These are phyloP conservation scores for Vitis cinerea DNA, from an alignment of 164 flowering plant genomes.

Conservation along the genomic window DNA sequence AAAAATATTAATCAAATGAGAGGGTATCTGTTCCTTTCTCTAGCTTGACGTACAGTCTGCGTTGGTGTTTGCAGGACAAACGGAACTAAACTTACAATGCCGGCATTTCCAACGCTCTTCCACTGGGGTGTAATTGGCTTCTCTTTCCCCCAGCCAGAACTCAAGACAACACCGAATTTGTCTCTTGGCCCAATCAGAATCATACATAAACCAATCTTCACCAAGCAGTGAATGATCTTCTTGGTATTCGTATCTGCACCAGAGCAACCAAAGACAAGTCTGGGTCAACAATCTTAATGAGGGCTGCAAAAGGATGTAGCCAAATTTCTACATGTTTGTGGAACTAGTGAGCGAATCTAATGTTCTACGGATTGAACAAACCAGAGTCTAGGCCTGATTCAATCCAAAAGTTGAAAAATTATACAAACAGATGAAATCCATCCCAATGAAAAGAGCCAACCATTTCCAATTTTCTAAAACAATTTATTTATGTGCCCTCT, in stretches of 20 bases:
- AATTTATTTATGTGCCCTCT: no score
- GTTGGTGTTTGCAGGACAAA: slow-evolving; percentile 37
- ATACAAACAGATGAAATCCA: no score
- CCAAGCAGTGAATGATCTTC: slow-evolving; percentile 64
- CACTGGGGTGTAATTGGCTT: slow-evolving; percentile 45
- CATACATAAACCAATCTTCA: slow-evolving; percentile 58
- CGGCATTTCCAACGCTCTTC: slow-evolving; percentile 88
- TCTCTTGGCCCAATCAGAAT: slow-evolving; percentile 51
- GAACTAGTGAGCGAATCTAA: no score
- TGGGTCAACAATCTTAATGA: not conserved
- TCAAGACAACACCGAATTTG: slow-evolving; percentile 49
- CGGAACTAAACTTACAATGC: slow-evolving; percentile 52
- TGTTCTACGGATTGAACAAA: no score
- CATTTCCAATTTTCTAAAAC: no score
- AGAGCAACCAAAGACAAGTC: slow-evolving; percentile 3
- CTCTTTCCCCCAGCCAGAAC: slow-evolving; percentile 74
- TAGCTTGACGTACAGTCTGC: slow-evolving; percentile 5
- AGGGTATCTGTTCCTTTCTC: not conserved
- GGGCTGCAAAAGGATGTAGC: not conserved
- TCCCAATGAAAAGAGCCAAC: no score
- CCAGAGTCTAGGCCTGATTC: no score
- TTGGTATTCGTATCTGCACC: slow-evolving; percentile 73
- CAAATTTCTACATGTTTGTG: no score
- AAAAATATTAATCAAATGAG: not conserved
- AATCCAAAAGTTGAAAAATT: no score